Percentiles rank a stretch among this genome's conserved stretches.
phyloP scores from a whole-genome alignment of 2,329 filamentous ascomycete genomes.

The Cyanodermella asteris region DNA sequence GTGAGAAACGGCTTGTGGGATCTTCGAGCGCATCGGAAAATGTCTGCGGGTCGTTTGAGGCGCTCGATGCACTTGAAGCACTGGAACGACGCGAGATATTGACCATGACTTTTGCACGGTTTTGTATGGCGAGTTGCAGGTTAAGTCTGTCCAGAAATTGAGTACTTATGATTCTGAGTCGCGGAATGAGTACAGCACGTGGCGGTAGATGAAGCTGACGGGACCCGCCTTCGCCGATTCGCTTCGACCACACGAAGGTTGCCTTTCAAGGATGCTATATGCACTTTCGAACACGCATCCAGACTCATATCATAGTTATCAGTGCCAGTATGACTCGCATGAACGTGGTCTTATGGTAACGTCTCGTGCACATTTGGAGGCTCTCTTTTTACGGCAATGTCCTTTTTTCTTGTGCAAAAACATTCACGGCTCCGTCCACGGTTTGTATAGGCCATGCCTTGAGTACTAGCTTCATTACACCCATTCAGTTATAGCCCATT shows the following conservation, averaged over 20 bases:
- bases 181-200: background rate
- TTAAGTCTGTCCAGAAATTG: background rate
- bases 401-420: background rate
- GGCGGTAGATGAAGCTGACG: slow-evolving; percentile 1
- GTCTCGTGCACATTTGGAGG: background rate
- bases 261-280: background rate
- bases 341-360: background rate
- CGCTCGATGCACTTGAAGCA: background rate
- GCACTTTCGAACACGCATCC: background rate
- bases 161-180: background rate
- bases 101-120: slow-evolving; percentile 1
- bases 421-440: no score
- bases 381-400: background rate
- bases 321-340: background rate
- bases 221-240: background rate
- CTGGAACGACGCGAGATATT: background rate
- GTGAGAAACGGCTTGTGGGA: slow-evolving; percentile 17
- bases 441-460: no score
- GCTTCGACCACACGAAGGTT: background rate
- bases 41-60: slow-evolving; percentile 12
- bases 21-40: slow-evolving; percentile 17
- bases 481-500: no score
- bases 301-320: background rate
- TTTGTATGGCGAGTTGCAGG: background rate
- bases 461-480: no score